Evolutionary conservation across 345 rosid species (phyloP).

Genomic region (Clausena lansium): DNA sequence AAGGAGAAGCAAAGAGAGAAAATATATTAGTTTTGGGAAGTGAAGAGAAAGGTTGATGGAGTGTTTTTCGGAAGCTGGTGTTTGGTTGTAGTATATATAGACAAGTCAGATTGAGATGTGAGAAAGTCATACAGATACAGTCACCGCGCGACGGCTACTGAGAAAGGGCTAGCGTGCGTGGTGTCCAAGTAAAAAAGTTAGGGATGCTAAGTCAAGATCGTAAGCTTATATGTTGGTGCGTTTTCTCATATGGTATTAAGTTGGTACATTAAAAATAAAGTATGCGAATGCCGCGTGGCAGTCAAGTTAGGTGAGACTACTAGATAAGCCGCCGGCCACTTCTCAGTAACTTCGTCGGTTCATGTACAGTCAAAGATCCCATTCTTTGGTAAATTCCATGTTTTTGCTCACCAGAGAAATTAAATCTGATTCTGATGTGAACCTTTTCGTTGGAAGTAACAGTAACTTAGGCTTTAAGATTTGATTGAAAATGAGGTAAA

Average conservation of each 20-base stretch:
- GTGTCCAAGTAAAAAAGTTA: background rate
- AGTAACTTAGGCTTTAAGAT: background rate
- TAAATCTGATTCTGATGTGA: background rate
- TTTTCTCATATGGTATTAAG: background rate
- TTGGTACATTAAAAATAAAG: background rate
- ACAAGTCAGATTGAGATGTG: background rate
- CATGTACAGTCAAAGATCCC: slow-evolving; percentile 3
- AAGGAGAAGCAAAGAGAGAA: background rate
- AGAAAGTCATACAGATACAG: too few species aligned
- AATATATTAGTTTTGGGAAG: background rate
- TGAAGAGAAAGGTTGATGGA: background rate
- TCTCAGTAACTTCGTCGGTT: slow-evolving; percentile 10
- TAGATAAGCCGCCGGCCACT: slow-evolving; percentile 48
- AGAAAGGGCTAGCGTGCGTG: slow-evolving; percentile 1
- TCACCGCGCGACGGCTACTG: slow-evolving; percentile 7
- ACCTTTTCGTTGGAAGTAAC: background rate
- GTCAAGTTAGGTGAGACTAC: slow-evolving; percentile 22
- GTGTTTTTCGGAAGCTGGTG: background rate
- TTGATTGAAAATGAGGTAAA: background rate
- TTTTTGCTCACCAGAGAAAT: background rate
- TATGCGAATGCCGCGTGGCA: slow-evolving; percentile 37
- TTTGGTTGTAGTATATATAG: background rate
- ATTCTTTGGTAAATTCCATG: background rate
- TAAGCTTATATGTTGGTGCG: background rate
- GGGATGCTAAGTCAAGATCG: background rate